These are phyloP conservation scores for Cercophora sp. DNA, from an alignment of 495 filamentous ascomycete genomes.

Conservation along the genomic window DNA sequence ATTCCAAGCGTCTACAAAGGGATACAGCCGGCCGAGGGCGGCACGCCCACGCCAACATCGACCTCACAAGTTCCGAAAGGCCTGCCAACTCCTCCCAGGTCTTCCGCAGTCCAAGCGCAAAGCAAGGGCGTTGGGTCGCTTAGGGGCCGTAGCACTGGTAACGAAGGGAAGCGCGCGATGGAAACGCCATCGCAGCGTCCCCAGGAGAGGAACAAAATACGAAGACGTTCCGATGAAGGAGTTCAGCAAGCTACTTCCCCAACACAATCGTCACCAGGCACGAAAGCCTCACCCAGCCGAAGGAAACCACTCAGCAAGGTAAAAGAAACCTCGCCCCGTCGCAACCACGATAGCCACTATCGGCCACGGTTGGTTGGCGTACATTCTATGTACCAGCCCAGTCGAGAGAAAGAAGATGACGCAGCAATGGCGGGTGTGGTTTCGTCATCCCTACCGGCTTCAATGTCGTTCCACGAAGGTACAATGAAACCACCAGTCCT, in stretches of 20 bases:
- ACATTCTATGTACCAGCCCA: constrained; percentile 17
- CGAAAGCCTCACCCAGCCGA: too few relatives aligned
- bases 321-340: constrained; percentile 4
- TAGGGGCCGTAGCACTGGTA: too few relatives aligned
- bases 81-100: constrained; percentile 1
- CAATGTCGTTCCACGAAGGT: constrained; percentile 19
- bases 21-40: too few relatives aligned
- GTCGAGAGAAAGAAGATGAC: too few relatives aligned
- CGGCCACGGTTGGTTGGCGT: constrained; percentile 3
- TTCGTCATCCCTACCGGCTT: constrained; percentile 5
- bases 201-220: background rate
- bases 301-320: constrained; percentile 2
- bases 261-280: too few relatives aligned
- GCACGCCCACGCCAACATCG: too few relatives aligned
- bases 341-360: constrained; percentile 2
- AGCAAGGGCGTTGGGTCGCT: too few relatives aligned
- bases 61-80: too few relatives aligned
- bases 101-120: constrained; percentile 1
- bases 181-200: background rate
- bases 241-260: too few relatives aligned
- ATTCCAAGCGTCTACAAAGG: too few relatives aligned
- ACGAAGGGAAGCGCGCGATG: too few relatives aligned
- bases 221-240: background rate
- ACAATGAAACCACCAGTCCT: background rate
- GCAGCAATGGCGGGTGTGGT: too few relatives aligned